Base-by-base conservation (phyloP, 73 alveolate genomes). In the Stentor coeruleus region DNA sequence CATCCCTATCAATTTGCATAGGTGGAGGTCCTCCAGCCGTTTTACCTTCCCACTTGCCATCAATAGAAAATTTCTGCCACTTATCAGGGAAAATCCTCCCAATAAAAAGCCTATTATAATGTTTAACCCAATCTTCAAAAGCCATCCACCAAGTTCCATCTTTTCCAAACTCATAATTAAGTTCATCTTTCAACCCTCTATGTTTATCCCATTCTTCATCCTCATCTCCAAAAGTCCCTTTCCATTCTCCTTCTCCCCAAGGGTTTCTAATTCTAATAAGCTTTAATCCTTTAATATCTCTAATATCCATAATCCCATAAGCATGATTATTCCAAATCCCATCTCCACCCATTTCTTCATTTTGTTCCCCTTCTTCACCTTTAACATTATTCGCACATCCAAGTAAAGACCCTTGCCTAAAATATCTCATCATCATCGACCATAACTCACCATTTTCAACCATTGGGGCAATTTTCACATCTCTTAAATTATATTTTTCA, bases 61-160 rank as follows among this genome's bases (percentile, higher is more conserved):
- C 91, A 55, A 97, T 97, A 0, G 98, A 94, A 87, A 90, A 96
- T 79, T 94, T 93, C 55, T 95, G 91, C 99, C 99, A 97, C 26
- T 83, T 84, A 26, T 93, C 95, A 31, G 99, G 99, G 92, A 97
- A 97, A 14, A 97, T 96, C 91, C 97, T 96, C 84, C 99, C 94
- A 77, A 96, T 92, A 87, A 94, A 97, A 74, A 97, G 85, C 58
- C 96, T 90, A 82, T 96, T 95, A 92, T 89, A 97, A 87, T 97
- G 96, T 35, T 91, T 86, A 60, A 90, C 84, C 99, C 99, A 97
- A 90, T 97, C 99, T 81, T 92, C 97, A 85, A 89, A 97, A 30
- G 96, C 89, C 99, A 97, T 97, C 99, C 99, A 97, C 97, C 98
- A 97, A 36, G 99, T 97, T 74, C 99, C 99, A 91, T 97, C 99